These are phyloP conservation scores for Trametes cinnabarina DNA, from an alignment of 768 basidiomycete genomes.

Conservation along the genomic window DNA sequence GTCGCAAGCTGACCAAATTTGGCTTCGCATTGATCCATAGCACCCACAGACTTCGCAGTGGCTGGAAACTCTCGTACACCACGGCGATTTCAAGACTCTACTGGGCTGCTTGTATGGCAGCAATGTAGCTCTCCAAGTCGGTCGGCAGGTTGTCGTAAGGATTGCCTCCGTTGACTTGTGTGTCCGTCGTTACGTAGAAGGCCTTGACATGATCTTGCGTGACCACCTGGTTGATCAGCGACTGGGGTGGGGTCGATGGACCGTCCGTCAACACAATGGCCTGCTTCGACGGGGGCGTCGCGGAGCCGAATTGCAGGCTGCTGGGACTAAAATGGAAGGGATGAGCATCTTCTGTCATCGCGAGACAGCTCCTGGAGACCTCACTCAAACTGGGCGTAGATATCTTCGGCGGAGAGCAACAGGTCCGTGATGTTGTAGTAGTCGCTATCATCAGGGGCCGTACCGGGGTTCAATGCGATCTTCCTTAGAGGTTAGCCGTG, in stretches of 20 bases:
- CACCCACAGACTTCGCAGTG: no score
- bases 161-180: slow-evolving; percentile 16
- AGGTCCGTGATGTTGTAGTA: slow-evolving; percentile 33
- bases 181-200: slow-evolving; percentile 34
- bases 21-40: no score
- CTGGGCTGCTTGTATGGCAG: slow-evolving; percentile 6
- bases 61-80: no score
- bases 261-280: slow-evolving; percentile 33
- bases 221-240: slow-evolving; percentile 25
- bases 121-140: slow-evolving; percentile 23
- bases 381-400: slow-evolving; percentile 32
- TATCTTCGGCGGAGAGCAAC: slow-evolving; percentile 32
- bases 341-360: no score
- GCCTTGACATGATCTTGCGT: slow-evolving; percentile 26
- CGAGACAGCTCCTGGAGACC: no score
- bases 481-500: slow-evolving; percentile 3
- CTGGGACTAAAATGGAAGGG: slow-evolving; percentile 24
- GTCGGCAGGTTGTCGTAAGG: slow-evolving; percentile 26
- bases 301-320: slow-evolving; percentile 18
- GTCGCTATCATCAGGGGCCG: slow-evolving; percentile 10
- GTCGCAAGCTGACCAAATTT: no score
- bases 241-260: slow-evolving; percentile 27
- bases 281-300: slow-evolving; percentile 28
- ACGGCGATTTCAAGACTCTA: no score
- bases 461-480: slow-evolving; percentile 34